Evolutionary conservation across 2,329 filamentous ascomycete genomes (phyloP), one percentile per base, ranked within the genome.

Genomic region (Alternaria tenuissima): DNA sequence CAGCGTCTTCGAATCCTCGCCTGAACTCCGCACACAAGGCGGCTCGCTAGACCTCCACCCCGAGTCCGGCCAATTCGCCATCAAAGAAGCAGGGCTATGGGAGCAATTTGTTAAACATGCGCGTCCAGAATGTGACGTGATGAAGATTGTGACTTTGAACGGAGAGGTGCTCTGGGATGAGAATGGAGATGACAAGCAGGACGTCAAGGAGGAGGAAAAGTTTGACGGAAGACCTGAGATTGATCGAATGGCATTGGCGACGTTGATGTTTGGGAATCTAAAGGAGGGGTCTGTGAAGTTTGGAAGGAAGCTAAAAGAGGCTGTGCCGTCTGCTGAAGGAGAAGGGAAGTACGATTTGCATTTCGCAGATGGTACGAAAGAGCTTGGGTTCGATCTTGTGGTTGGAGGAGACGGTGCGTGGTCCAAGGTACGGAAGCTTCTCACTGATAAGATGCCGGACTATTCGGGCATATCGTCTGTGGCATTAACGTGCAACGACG

Each of bases 31-130:
- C 7, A 67, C 74, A 24, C 63, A 70, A 61, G 70, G 73, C 39
- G 71, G 72, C 3, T 63, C 63, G n/a, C 80, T 88, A 3, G 86
- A 88, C 65, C 73, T 88, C 8, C 85, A 88, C 63, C 81, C 80
- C 0, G 63, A 76, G 3, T 83, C 82, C 1, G 86, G 86, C 0
- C 81, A 87, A 32, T 75, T 78, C 4, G 85, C 85, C 0, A 69
- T 88, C 48, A 81, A 80, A 53, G 81, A 84, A 57, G 84, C 84
- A 4, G 81, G 80, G 0, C 72, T 88, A 6, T 84, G 78, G 71
- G 80, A 83, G 1, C 77, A 82, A 32, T 88, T 87, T 70, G 65
- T 78, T n/a, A 77, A 81, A 61, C 62, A 82, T 53, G 83, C 83
- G 2, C 82, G 85, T 39, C 84, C 83, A 43, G 85, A 87, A 61